These are phyloP conservation scores for Ophiocordyceps polyrhachis-furcata DNA, from an alignment of 2,329 filamentous ascomycete genomes.

Conservation along the genomic window DNA sequence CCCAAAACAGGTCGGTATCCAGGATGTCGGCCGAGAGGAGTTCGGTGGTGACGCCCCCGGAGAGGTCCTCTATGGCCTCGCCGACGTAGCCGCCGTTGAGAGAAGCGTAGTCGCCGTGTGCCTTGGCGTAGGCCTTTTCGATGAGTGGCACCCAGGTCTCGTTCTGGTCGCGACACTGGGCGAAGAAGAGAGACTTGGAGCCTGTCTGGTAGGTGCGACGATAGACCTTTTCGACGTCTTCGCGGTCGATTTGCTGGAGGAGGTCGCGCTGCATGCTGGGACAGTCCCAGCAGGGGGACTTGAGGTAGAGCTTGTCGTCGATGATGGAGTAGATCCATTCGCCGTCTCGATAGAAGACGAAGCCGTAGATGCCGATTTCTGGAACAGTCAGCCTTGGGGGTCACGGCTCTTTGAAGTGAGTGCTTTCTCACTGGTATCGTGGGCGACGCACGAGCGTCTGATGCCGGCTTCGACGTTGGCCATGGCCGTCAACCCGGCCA, in stretches of 20 bases:
- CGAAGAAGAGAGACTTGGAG: conserved; percentile 62
- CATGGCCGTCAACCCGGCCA: conserved; percentile 60
- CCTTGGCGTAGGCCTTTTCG: conserved; percentile 73
- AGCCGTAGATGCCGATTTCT: conserved; percentile 67
- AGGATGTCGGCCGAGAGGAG: conserved; percentile 52
- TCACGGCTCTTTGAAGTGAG: too few species aligned
- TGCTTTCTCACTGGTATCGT: conserved; percentile 40
- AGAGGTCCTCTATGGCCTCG: conserved; percentile 39
- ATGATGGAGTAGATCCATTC: conserved; percentile 87
- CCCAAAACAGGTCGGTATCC: conserved; percentile 70
- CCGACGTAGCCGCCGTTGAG: conserved; percentile 55
- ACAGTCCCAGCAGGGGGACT: conserved; percentile 66
- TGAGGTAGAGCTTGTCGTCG: conserved; percentile 77
- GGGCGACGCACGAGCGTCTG: conserved; percentile 55
- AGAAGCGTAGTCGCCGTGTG: conserved; percentile 58
- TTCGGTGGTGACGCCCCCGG: conserved; percentile 51
- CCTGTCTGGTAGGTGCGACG: conserved; percentile 54
- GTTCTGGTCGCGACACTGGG: conserved; percentile 54
- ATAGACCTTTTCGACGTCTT: conserved; percentile 53
- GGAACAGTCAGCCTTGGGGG: too few species aligned
- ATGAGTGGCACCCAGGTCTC: conserved; percentile 69
- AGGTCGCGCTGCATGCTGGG: conserved; percentile 56
- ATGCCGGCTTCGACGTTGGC: conserved; percentile 55
- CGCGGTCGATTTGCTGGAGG: conserved; percentile 56
- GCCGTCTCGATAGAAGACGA: conserved; percentile 74